Evolutionary conservation across 2,329 filamentous ascomycete species (phyloP).

Genomic region (Penicillium frequentans): DNA sequence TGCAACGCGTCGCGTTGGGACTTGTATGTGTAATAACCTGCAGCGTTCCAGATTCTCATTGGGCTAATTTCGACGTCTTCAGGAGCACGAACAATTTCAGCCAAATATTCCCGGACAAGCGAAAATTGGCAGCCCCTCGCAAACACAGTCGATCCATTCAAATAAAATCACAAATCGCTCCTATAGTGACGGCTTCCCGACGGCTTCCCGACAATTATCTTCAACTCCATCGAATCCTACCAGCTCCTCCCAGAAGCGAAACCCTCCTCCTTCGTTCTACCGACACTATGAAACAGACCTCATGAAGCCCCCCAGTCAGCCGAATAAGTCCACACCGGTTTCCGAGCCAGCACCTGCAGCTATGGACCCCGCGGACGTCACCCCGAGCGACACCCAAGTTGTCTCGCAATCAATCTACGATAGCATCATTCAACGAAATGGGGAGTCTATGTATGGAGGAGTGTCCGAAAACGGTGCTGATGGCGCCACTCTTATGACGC

Average conservation of each 20-base stretch:
- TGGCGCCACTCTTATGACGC: slow-evolving; percentile 38
- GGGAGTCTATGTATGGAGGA: slow-evolving; percentile 27
- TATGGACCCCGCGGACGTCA: slow-evolving; percentile 37
- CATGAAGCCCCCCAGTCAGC: slow-evolving; percentile 13
- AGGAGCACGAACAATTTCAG: slow-evolving; percentile 34
- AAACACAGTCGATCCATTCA: background rate
- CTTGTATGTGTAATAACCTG: slow-evolving; percentile 38
- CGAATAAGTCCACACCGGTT: slow-evolving; percentile 16
- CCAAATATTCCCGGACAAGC: slow-evolving; percentile 12
- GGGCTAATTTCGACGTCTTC: slow-evolving; percentile 27
- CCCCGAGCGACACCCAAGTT: slow-evolving; percentile 44
- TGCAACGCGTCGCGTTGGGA: slow-evolving; percentile 44
- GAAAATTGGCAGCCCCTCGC: slow-evolving; percentile 5
- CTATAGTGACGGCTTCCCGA: slow-evolving; percentile 7
- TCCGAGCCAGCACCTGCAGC: slow-evolving; percentile 24
- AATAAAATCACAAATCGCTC: slow-evolving; percentile 3
- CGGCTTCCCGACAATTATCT: slow-evolving; percentile 5
- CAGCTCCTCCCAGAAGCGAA: slow-evolving; percentile 1
- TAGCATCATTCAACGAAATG: slow-evolving; percentile 39
- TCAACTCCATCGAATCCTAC: slow-evolving; percentile 11
- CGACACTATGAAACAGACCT: slow-evolving; percentile 21
- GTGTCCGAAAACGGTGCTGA: slow-evolving; percentile 26
- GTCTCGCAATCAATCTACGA: slow-evolving; percentile 48
- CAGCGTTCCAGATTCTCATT: slow-evolving; percentile 28
- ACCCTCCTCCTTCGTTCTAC: background rate